These are phyloP conservation scores for Dispira simplex DNA, from an alignment of 192 early-diverging fungal genomes.

Conservation along the genomic window DNA sequence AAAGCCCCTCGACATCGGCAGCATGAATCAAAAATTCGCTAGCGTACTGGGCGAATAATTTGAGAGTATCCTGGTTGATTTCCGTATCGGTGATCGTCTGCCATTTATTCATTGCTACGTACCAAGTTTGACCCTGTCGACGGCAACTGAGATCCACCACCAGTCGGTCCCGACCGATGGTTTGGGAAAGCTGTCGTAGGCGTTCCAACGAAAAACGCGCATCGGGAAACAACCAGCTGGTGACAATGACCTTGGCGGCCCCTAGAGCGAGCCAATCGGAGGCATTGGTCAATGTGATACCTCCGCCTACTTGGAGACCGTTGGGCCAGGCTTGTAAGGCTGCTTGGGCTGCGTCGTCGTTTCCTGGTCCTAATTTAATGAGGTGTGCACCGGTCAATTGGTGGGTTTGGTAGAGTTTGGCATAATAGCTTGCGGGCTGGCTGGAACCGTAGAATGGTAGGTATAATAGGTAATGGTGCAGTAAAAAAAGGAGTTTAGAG, in stretches of 20 bases:
- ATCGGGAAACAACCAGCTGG: constrained; percentile 83
- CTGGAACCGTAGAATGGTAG: constrained; percentile 15
- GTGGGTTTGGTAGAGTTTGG: constrained; percentile 58
- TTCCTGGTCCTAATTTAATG: constrained; percentile 83
- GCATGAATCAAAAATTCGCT: constrained; percentile 95
- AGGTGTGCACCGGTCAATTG: constrained; percentile 76
- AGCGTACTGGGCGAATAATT: constrained; percentile 40
- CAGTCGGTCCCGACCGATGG: constrained; percentile 49
- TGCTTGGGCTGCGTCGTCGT: constrained; percentile 69
- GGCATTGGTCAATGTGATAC: constrained; percentile 79
- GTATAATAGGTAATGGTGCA: background rate
- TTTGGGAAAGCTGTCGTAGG: constrained; percentile 31
- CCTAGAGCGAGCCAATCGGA: constrained; percentile 70
- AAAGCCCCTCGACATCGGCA: constrained; percentile 94
- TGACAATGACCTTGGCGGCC: constrained; percentile 92
- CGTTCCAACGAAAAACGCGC: constrained; percentile 52
- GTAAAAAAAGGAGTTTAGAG: background rate
- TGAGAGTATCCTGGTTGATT: constrained; percentile 52
- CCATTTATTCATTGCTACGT: constrained; percentile 98
- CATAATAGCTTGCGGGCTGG: constrained; percentile 66
- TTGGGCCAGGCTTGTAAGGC: constrained; percentile 75
- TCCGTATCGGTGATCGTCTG: constrained; percentile 84
- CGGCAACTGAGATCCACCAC: constrained; percentile 84
- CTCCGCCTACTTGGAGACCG: constrained; percentile 87
- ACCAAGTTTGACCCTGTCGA: constrained; percentile 50